These are phyloP conservation scores for Pseudozyma tsukubaensis DNA, from an alignment of 1,284 basidiomycete species.

Conservation along the genomic window DNA sequence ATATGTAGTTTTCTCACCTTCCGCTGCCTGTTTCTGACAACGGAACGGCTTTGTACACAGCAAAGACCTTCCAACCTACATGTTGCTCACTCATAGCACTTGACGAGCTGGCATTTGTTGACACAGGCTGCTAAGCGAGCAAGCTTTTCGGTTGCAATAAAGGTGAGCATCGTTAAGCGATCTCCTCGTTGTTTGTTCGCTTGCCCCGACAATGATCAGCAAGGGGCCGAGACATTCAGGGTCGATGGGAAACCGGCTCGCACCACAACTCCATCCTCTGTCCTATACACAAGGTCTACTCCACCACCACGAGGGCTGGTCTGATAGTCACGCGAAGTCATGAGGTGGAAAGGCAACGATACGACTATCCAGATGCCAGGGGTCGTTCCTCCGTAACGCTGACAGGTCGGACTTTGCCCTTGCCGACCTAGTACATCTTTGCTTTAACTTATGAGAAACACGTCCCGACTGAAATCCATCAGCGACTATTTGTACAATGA, in stretches of 20 bases:
- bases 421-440: too few relatives aligned
- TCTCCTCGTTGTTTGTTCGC: slow-evolving; percentile 21
- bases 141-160: too few relatives aligned
- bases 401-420: slow-evolving; percentile 3
- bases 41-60: too few relatives aligned
- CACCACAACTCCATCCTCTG: too few relatives aligned
- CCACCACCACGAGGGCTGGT: neutral
- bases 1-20: neutral
- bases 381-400: slow-evolving; percentile 12
- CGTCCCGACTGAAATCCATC: too few relatives aligned
- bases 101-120: neutral
- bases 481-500: too few relatives aligned
- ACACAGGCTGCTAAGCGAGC: neutral
- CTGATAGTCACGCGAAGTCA: neutral
- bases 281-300: too few relatives aligned
- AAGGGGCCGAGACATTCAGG: too few relatives aligned
- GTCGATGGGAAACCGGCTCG: too few relatives aligned
- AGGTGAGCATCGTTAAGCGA: slow-evolving; percentile 18
- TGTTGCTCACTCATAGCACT: neutral
- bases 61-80: too few relatives aligned
- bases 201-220: slow-evolving; percentile 3
- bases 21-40: too few relatives aligned
- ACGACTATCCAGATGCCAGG: slow-evolving; percentile 11
- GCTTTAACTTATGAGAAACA: too few relatives aligned
- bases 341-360: neutral